Base-by-base conservation (phyloP, 192 early-diverging fungal species). In the Podila epigama region DNA sequence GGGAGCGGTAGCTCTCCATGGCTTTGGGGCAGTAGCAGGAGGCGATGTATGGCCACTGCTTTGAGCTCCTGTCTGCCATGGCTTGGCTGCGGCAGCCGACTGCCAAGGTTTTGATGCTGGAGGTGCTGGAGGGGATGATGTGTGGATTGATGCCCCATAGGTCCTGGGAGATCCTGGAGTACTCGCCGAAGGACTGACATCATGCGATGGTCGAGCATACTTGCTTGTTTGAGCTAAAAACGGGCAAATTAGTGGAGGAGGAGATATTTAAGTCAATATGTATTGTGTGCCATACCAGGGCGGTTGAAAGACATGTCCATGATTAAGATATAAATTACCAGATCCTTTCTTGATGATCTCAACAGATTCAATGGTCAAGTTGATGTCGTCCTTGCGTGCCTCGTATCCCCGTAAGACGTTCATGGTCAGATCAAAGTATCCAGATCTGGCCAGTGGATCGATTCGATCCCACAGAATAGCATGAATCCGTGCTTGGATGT, bases 401-500 rank as follows among this genome's bases (percentile, higher is more conserved):
- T 86, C 63, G 58, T 72, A 86, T 3, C 81, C 80, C 16, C 68
- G 56, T 4, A 81, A 34, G 20, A 85, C 68, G 52, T 70, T 78
- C 66, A 82, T 84, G 16, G 81, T 68, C 34, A 87, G 39, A 40
- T 90, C 87, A 70, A 91, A 89, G 44, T 85, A 83, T 6, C 85
- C 86, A 44, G 85, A 83, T 37, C 75, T 79, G 28, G 82, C 62
- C n/a, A 90, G 69, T 6, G 84, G 85, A n/a, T 92, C 82, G 3
- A 89, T 85, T 22, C 85, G 81, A 33, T 82, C 83, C 58, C 83
- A 82, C 59, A 97, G 77, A 58, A 88, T 83, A 11, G 82, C 82
- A 82, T 89, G 91, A 40, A 97, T 90, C 52, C 89, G 87, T 40
- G 89, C 79, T 81, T 99, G 95, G 60, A 96, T 79, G 71, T 84